Evolutionary conservation across 2,329 filamentous ascomycete genomes (phyloP).

Genomic region (Trichoderma aggressivum): DNA sequence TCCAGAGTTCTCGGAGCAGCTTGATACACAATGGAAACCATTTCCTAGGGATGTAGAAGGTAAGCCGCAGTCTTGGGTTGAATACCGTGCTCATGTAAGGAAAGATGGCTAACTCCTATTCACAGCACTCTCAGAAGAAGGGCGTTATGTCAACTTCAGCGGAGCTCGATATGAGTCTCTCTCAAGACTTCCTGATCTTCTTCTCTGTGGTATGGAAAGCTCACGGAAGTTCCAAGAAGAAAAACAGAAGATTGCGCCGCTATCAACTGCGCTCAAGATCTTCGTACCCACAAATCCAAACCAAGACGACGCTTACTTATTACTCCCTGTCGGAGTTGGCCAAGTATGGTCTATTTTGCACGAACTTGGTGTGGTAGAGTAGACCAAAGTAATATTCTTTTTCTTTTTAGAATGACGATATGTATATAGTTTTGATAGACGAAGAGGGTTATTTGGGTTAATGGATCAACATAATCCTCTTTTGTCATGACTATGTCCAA

Average conservation of each 20-base stretch:
- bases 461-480: not conserved
- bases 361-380: not conserved
- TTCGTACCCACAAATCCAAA: not conserved
- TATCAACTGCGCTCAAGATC: not conserved
- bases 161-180: not conserved
- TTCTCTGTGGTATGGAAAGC: not conserved
- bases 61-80: not conserved
- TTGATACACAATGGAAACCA: not conserved
- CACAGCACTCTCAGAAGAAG: not conserved
- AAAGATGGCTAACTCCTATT: not conserved
- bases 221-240: not conserved
- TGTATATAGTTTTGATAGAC: not conserved
- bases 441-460: not conserved
- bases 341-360: not conserved
- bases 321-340: not conserved
- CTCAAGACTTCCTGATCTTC: not conserved
- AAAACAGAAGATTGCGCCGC: not conserved
- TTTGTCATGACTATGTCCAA: not conserved
- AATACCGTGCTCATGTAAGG: not conserved
- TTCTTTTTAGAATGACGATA: not conserved
- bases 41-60: not conserved
- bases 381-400: not conserved
- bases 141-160: not conserved
- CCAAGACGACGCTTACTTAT: not conserved
- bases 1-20: not conserved